These are phyloP conservation scores for Achlya hypogyna DNA, from an alignment of 352 stramenopile genomes.

Conservation along the genomic window DNA sequence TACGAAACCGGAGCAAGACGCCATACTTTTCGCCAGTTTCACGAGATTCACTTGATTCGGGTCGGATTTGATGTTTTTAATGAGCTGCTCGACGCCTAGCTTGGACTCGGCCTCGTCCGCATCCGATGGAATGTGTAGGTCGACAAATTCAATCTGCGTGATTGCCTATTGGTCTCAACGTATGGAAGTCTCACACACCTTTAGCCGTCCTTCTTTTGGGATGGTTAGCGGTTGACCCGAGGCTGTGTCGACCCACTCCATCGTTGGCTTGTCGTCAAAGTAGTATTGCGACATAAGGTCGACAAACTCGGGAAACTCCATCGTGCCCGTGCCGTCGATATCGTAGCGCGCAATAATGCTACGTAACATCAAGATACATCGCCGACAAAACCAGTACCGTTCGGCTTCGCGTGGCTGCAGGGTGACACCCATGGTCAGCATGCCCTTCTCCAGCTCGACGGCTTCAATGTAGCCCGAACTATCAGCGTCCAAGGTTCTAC, in stretches of 20 bases:
- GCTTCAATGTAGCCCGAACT: slow-evolving; percentile 55
- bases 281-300: slow-evolving; percentile 41
- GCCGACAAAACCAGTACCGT: slow-evolving; percentile 22
- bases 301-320: slow-evolving; percentile 66
- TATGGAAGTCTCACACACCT: neutral
- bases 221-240: slow-evolving; percentile 50
- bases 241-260: slow-evolving; percentile 49
- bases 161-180: neutral
- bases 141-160: slow-evolving; percentile 51
- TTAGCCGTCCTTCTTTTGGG: slow-evolving; percentile 42
- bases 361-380: neutral
- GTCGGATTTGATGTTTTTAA: slow-evolving; percentile 60
- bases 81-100: slow-evolving; percentile 48
- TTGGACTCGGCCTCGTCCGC: slow-evolving; percentile 59
- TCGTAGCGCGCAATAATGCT: slow-evolving; percentile 50
- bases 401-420: slow-evolving; percentile 53
- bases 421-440: slow-evolving; percentile 36
- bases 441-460: slow-evolving; percentile 38
- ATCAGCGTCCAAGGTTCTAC: slow-evolving; percentile 47
- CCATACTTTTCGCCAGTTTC: slow-evolving; percentile 54
- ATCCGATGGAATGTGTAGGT: slow-evolving; percentile 59
- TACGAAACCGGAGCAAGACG: slow-evolving; percentile 40
- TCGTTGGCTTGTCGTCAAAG: slow-evolving; percentile 25
- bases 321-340: slow-evolving; percentile 52
- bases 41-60: slow-evolving; percentile 75